phyloP scores from a whole-genome alignment of 306 rosid species.

The Lotus japonicus region DNA sequence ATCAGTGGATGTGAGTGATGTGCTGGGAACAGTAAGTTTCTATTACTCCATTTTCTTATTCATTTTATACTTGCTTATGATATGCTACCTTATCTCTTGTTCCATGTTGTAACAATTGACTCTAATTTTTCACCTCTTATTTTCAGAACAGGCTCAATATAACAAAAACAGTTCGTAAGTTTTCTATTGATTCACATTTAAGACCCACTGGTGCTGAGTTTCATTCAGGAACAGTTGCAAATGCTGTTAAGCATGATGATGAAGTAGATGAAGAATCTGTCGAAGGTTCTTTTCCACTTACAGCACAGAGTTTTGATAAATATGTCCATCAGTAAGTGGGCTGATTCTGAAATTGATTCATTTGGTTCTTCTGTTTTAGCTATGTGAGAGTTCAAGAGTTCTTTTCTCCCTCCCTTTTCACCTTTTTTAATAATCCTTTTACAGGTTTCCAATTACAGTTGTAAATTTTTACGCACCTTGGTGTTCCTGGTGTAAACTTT shows the following conservation, averaged over 20 bases:
- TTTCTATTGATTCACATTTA: constrained; percentile 71
- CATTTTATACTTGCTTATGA: constrained; percentile 9
- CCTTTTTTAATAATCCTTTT: constrained; percentile 17
- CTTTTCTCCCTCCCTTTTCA: not conserved
- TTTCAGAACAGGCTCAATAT: constrained; percentile 92
- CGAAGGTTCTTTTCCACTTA: constrained; percentile 59
- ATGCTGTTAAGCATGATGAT: constrained; percentile 76
- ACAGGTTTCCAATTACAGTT: constrained; percentile 73
- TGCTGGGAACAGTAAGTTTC: constrained; percentile 96
- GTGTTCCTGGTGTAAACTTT: constrained; percentile 95
- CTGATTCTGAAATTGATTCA: constrained; percentile 19
- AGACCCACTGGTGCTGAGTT: constrained; percentile 78
- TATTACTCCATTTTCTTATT: constrained; percentile 22
- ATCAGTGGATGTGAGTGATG: constrained; percentile 82
- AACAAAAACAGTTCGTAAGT: constrained; percentile 85
- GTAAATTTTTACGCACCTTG: constrained; percentile 95
- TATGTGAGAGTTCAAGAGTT: not conserved
- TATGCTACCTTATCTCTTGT: constrained; percentile 12
- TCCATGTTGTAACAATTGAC: constrained; percentile 6
- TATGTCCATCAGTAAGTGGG: constrained; percentile 69
- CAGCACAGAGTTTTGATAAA: constrained; percentile 50
- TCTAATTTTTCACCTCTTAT: constrained; percentile 34
- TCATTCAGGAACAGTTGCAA: constrained; percentile 60
- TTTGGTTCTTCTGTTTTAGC: constrained; percentile 13
- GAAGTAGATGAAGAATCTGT: constrained; percentile 58